Evolutionary conservation across 2,329 filamentous ascomycete species (phyloP), one percentile per base, ranked within the genome.

Genomic region (Calcarisporium arbuscula): DNA sequence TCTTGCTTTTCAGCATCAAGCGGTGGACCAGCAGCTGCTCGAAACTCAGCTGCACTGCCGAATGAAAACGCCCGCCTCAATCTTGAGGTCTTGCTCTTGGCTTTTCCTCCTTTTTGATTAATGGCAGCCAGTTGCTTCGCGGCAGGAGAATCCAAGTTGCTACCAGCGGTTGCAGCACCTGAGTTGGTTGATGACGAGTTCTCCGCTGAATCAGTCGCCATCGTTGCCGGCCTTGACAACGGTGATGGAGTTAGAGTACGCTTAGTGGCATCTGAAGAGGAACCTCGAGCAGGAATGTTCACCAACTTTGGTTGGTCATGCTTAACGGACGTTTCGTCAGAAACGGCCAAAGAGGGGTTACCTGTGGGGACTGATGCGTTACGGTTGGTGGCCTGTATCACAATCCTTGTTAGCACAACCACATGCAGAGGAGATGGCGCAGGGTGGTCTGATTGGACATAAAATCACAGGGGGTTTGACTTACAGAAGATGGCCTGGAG

Each of bases 11-110:
- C 56, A 34, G 29, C 40, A 19, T 47, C 48, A 28, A 67, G 76
- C 30, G 36, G 42, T 46, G 81, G 74, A 5, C 74, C 79, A 9
- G 79, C 80, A 10, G 80, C 83, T 53, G 83, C 83, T 43, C 83
- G 77, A 30, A 98, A 77, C 54, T 98, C 92, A 8, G 90, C 86
- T 27, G 89, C 86, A 56, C 90, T 96, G 32, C 92, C 89, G 61
- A 98, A 98, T 0, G 92, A 98, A 52, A 98, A 95, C 0, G 92
- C 92, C 48, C 92, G 77, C 36, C 92, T 79, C 40, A 98, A 68
- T 46, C 89, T 74, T 14, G 85, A 89, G 3, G 83, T 85, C 63
- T 95, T 95, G 63, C 81, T 87, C 55, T 87, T 88, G 44, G 80
- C 74, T 54, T 77, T 84, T 19, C 68, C 68, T 35, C 86, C 85